Conservation (phyloP, 2,329 filamentous ascomycete genomes). For the Fusarium sp. region DNA sequence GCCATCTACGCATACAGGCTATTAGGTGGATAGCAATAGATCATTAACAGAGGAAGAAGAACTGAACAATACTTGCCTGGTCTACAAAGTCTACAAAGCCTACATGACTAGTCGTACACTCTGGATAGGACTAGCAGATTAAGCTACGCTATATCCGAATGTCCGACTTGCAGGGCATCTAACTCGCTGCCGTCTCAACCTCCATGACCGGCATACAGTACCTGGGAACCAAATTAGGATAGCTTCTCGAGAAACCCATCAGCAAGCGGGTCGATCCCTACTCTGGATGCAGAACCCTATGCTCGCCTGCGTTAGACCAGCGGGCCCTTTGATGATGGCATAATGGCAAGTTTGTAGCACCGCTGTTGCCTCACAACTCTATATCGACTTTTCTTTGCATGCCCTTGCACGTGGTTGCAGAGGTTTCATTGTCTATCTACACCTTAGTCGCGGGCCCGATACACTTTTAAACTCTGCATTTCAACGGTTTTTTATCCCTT, state of each 20-base stretch:
- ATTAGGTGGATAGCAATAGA: background rate
- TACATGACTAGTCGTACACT: background rate
- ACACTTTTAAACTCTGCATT: background rate
- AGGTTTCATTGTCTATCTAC: constrained; percentile 23
- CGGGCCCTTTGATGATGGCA: constrained; percentile 46
- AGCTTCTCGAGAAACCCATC: constrained; percentile 22
- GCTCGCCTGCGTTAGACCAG: constrained; percentile 43
- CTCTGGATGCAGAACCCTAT: constrained; percentile 30
- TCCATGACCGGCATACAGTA: constrained; percentile 20
- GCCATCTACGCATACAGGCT: background rate
- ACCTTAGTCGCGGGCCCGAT: background rate
- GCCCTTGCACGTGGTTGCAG: constrained; percentile 7
- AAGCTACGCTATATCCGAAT: constrained; percentile 12
- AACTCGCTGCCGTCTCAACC: constrained; percentile 22
- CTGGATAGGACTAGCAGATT: background rate
- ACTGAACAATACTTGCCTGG: background rate
- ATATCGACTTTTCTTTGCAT: constrained; percentile 36
- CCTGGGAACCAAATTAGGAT: constrained; percentile 25
- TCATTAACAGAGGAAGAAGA: background rate
- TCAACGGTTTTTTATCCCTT: background rate
- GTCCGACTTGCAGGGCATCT: constrained; percentile 15
- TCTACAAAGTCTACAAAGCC: background rate
- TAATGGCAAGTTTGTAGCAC: constrained; percentile 24
- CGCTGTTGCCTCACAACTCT: constrained; percentile 31
- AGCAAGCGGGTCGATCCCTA: constrained; percentile 42